phyloP scores from a whole-genome alignment of 2,329 filamentous ascomycete species.

The Claviceps arundinis region DNA sequence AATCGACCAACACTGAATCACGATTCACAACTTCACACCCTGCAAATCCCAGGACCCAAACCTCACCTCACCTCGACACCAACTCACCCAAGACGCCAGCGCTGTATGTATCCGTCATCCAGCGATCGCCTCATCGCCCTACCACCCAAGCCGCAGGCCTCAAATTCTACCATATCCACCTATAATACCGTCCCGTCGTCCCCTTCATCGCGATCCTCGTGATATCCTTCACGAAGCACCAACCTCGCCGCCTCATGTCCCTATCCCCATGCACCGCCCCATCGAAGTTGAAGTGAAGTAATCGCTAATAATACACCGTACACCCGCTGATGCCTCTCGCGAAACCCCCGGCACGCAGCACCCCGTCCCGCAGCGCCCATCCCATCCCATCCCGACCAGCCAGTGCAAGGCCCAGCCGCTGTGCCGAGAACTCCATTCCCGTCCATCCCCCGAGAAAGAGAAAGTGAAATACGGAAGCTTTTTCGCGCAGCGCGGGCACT shows the following conservation, averaged over 20 bases:
- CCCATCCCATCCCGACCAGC: slow-evolving; percentile 27
- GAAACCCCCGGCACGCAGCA: slow-evolving; percentile 39
- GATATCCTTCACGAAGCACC: slow-evolving; percentile 32
- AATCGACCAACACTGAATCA: slow-evolving; percentile 16
- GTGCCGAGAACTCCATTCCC: slow-evolving; percentile 47
- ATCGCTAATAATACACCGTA: slow-evolving; percentile 21
- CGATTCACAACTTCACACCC: slow-evolving; percentile 19
- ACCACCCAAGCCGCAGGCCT: slow-evolving; percentile 33
- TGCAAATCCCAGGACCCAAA: slow-evolving; percentile 30
- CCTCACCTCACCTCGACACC: slow-evolving; percentile 36
- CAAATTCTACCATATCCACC: slow-evolving; percentile 35
- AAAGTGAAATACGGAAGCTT: slow-evolving; percentile 40
- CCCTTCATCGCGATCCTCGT: slow-evolving; percentile 22
- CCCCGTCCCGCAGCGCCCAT: slow-evolving; percentile 37
- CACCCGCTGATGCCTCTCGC: slow-evolving; percentile 24
- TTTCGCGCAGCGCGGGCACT: slow-evolving; percentile 36
- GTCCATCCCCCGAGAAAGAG: slow-evolving; percentile 52
- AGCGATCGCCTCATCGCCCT: slow-evolving; percentile 41
- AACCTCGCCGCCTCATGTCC: slow-evolving; percentile 37
- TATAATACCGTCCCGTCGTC: slow-evolving; percentile 9
- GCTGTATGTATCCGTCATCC: slow-evolving; percentile 45
- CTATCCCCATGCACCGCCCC: slow-evolving; percentile 30
- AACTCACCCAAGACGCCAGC: slow-evolving; percentile 41
- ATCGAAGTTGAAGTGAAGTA: slow-evolving; percentile 30
- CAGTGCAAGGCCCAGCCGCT: slow-evolving; percentile 54